Base-by-base conservation (phyloP, 1,284 basidiomycete species). In the Exobasidium cylindrosporum region DNA sequence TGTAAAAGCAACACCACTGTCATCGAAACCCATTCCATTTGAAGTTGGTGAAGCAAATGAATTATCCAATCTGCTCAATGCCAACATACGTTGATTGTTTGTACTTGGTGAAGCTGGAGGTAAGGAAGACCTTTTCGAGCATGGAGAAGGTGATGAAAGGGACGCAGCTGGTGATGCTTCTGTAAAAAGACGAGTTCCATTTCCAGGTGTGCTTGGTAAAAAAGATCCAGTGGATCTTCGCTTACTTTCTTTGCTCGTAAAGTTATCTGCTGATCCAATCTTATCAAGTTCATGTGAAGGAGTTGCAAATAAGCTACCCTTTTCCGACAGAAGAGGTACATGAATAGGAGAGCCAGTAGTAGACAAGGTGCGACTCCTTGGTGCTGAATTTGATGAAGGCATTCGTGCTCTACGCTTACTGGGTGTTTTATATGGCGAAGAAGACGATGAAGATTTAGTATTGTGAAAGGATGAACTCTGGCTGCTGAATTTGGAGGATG, bases 171-270 rank as follows among this genome's bases (percentile, higher is more conserved):
- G 35, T 10, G 35, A 7, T 40, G 17, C 35, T 40, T 40, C 35
- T 7, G 47, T 10, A 50, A 50, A 50, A 7, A 50, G 47, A 10
- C 47, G 47, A 50, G 7, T 50, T 26, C 47, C 35, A 40, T 40
- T 40, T 17, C 35, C 7, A 26, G 47, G 47, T 50, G 47, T 24
- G 14, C 24, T 50, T 31, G 66, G 63, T 47, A 63, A 62, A 10
- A 66, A 59, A 0, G 65, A 54, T 26, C 65, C 66, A 24, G 54
- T 63, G 1, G 68, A 69, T 21, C 61, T 55, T n/a, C 68, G 58
- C 53, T 61, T 69, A 31, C 44, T 29, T 28, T 68, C 70, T 43
- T 66, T 62, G 26, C 63, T 53, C n/a, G n/a, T n/a, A n/a, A n/a
- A n/a, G n/a, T n/a, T n/a, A n/a, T n/a, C n/a, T n/a, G n/a, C n/a